Evolutionary conservation across 2,329 filamentous ascomycete genomes (phyloP), one percentile per base, ranked within the genome.

Genomic region (Monosporascus sp.): DNA sequence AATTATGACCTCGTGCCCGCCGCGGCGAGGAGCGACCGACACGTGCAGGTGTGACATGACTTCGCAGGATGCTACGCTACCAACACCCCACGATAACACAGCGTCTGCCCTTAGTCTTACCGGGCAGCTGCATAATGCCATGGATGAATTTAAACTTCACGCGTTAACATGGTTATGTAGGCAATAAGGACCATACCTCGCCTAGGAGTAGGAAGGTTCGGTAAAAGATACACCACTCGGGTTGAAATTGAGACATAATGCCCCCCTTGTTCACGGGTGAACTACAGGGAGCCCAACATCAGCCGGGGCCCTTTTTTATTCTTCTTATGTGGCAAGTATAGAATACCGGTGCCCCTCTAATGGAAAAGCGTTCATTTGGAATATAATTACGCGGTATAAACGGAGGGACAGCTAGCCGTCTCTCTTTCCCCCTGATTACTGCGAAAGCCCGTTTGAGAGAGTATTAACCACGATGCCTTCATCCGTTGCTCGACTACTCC

Each of bases 381-480:
- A 22, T 43, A 22, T 22, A 22, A 20, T 11, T 19, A 20, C 19
- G n/a, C 11, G 19, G 40, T 43, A 43, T 43, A 31, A 31, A 24
- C n/a, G 19, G 19, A 22, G 11, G 40, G n/a, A 7, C 14, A 22
- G 40, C 16, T 11, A 43, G 20, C 9, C n/a, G 40, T 7, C 40
- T 11, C 16, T 11, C 40, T 11, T n/a, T 50, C 36, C 49, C 37
- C 49, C 26, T 51, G 24, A 20, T 16, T 20, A 20, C 40, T 20
- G 40, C 40, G 5, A 14, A 20, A 5, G 9, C 3, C 20, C 5
- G n/a, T 3, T 20, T 43, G 8, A 7, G 43, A 20, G 43, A 45
- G 11, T 5, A 31, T 7, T 16, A 24, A 51, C 53, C 56, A 56
- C 51, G 38, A 66, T 66, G 64, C 51, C 52, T 57, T 53, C 57